These are phyloP conservation scores for Xylariaceae sp. DNA, from an alignment of 2,329 filamentous ascomycete genomes.

Conservation along the genomic window DNA sequence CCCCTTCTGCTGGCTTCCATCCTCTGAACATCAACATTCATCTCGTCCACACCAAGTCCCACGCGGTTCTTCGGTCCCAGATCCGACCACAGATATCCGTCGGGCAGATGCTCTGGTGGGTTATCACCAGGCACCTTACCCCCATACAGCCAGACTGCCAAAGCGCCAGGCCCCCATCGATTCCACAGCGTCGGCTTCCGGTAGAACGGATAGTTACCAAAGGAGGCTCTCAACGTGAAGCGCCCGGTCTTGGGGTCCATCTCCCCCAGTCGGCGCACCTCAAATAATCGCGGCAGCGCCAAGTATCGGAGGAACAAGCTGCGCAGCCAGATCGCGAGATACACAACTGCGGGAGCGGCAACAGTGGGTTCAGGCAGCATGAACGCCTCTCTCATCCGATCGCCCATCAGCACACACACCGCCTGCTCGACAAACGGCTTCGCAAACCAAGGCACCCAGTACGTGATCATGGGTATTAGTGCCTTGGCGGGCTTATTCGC, in stretches of 20 bases:
- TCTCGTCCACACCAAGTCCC: constrained; percentile 50
- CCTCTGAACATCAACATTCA: constrained; percentile 38
- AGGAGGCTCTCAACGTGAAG: constrained; percentile 45
- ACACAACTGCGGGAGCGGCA: constrained; percentile 38
- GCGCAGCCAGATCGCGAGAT: constrained; percentile 49
- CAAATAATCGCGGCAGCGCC: constrained; percentile 53
- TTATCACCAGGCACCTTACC: constrained; percentile 46
- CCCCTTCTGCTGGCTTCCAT: constrained; percentile 31
- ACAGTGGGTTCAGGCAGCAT: constrained; percentile 48
- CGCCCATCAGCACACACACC: constrained; percentile 61
- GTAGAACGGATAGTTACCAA: constrained; percentile 66
- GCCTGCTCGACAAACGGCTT: constrained; percentile 48
- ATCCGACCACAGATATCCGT: constrained; percentile 56
- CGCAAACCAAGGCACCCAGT: constrained; percentile 46
- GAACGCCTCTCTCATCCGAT: constrained; percentile 63
- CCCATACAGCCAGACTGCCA: constrained; percentile 43
- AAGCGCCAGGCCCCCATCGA: constrained; percentile 59
- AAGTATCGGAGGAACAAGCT: constrained; percentile 57
- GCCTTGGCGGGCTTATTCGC: constrained; percentile 55
- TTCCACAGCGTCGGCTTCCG: constrained; percentile 57
- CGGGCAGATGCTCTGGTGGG: constrained; percentile 39
- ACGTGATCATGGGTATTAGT: constrained; percentile 60
- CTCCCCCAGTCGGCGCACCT: constrained; percentile 40
- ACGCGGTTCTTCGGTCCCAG: constrained; percentile 59
- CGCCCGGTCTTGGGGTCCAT: constrained; percentile 53